phyloP scores from a whole-genome alignment of 805 yeast genomes.

The Candida quercuum region DNA sequence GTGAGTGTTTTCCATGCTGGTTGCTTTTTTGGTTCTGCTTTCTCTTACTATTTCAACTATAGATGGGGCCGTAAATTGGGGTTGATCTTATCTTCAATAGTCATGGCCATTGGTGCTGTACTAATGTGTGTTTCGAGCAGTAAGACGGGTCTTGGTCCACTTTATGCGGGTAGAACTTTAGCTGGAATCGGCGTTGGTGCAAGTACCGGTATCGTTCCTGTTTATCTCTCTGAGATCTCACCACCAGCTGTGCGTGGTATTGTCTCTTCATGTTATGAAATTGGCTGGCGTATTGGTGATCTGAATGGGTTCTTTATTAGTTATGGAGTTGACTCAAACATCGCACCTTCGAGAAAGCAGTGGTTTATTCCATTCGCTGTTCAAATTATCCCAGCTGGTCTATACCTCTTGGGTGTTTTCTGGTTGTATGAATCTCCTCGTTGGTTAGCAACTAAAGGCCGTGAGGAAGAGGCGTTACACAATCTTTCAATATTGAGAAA shows the following conservation, averaged over 20 bases:
- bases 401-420: constrained; percentile 33
- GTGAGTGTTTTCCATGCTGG: constrained; percentile 49
- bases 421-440: constrained; percentile 42
- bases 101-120: constrained; percentile 39
- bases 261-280: constrained; percentile 41
- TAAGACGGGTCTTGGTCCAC: constrained; percentile 38
- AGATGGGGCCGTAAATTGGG: constrained; percentile 35
- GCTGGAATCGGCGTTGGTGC: constrained; percentile 49
- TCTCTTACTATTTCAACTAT: constrained; percentile 38
- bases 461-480: constrained; percentile 29
- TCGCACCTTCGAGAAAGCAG: constrained; percentile 30
- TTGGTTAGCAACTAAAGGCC: constrained; percentile 32
- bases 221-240: constrained; percentile 41
- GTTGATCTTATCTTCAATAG: constrained; percentile 33
- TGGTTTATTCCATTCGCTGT: constrained; percentile 46
- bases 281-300: constrained; percentile 35
- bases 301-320: constrained; percentile 17
- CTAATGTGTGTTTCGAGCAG: constrained; percentile 25
- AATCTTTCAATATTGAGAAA: constrained; percentile 33
- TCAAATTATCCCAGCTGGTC: constrained; percentile 39
- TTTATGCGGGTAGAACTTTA: constrained; percentile 48
- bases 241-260: constrained; percentile 44
- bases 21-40: constrained; percentile 42
- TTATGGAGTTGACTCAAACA: constrained; percentile 13
- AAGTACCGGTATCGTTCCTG: constrained; percentile 44